phyloP scores from a whole-genome alignment of 352 stramenopile species.

The Globisporangium nunn region DNA sequence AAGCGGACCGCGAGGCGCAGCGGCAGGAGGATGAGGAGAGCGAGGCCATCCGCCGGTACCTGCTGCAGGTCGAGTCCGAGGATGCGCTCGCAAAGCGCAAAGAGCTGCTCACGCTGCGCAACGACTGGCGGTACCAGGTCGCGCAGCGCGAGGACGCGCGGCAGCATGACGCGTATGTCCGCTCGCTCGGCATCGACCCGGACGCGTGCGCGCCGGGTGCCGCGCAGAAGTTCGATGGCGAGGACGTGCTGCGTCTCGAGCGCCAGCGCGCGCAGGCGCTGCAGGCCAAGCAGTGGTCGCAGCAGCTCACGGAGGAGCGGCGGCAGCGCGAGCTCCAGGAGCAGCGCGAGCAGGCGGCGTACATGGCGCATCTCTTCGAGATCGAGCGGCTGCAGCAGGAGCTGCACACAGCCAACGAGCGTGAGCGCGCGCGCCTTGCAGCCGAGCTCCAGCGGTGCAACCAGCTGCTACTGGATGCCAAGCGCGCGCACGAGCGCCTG shows the following conservation, averaged over 20 bases:
- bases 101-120: constrained; percentile 55
- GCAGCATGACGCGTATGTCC: constrained; percentile 23
- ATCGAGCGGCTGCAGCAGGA: constrained; percentile 50
- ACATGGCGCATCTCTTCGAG: constrained; percentile 44
- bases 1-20: constrained; percentile 30
- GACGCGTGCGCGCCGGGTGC: constrained; percentile 43
- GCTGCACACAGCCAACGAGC: constrained; percentile 48
- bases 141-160: constrained; percentile 19
- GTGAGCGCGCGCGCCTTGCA: constrained; percentile 35
- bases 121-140: constrained; percentile 54
- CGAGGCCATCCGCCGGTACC: constrained; percentile 57
- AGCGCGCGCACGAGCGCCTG: constrained; percentile 27
- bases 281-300: constrained; percentile 65
- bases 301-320: constrained; percentile 45
- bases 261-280: constrained; percentile 53
- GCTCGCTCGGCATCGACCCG: constrained; percentile 36
- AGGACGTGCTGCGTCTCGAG: constrained; percentile 50
- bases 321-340: constrained; percentile 31
- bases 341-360: constrained; percentile 28
- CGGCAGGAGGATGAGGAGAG: constrained; percentile 45
- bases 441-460: constrained; percentile 54
- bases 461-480: constrained; percentile 32
- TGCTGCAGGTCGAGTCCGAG: constrained; percentile 74
- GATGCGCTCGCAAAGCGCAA: constrained; percentile 51
- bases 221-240: constrained; percentile 64